Base-by-base conservation (phyloP, 441 rosid genomes). In the Arabidopsis lyrata region DNA sequence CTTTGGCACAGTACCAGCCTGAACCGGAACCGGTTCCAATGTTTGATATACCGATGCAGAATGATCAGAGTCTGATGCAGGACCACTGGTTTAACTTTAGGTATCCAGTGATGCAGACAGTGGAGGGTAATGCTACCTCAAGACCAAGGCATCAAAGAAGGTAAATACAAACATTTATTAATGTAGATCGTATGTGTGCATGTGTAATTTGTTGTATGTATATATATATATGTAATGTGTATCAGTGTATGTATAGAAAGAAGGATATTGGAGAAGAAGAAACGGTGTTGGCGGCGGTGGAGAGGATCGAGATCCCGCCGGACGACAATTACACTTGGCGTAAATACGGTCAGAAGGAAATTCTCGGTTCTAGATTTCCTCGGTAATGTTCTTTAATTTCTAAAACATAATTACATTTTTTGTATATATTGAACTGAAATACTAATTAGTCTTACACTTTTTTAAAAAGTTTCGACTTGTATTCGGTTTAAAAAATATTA, bases 321-420 rank as follows among this genome's bases (percentile, higher is more conserved):
- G 94, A 86, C 14, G 95, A 91, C 64, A 87, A 85, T 45, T 85
- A 56, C 73, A 82, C 88, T 11, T 91, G 97, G 97, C 77, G 89
- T 60, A 91, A 91, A 73, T 91, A 91, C 14, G 97, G 97, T 6
- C 97, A 91, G 48, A 91, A 89, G 63, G 92, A 87, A 68, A 91
- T 91, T 29, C 70, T 88, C 8, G 88, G 85, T 8, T 85, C 92
- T 0, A 83, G 1, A 42, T 85, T 66, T 22, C 91, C 92, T 2
- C 82, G 94, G 94, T 91, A 87, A 53, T n/a, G n/a, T n/a, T n/a
- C n/a, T n/a, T n/a, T n/a, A n/a, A n/a, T n/a, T n/a, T n/a, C n/a
- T n/a, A n/a, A n/a, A n/a, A n/a, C n/a, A n/a, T n/a, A n/a, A n/a
- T n/a, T n/a, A n/a, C n/a, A n/a, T n/a, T n/a, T n/a, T n/a, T n/a